These are phyloP conservation scores for Dictyostelium intermedium DNA, from an alignment of 78 protist species.

Conservation along the genomic window DNA sequence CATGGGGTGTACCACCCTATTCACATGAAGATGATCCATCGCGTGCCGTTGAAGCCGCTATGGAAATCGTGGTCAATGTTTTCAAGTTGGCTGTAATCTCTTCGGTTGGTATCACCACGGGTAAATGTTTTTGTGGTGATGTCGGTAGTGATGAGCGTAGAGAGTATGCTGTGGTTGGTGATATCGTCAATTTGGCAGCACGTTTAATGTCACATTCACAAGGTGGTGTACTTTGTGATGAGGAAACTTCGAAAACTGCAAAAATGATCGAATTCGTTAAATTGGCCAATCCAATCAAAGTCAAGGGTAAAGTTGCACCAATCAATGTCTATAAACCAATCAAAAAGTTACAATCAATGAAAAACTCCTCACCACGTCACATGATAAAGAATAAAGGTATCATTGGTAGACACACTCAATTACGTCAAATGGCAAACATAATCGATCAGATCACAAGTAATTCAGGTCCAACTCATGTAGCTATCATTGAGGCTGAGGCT, in stretches of 20 bases:
- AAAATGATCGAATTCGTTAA: conserved; percentile 45
- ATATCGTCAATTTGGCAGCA: conserved; percentile 79
- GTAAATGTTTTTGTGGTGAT: conserved; percentile 88
- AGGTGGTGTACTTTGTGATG: conserved; percentile 70
- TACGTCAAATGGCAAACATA: conserved; percentile 33
- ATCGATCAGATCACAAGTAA: not conserved
- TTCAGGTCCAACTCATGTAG: not conserved
- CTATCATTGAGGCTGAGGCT: conserved; percentile 62
- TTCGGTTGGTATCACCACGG: conserved; percentile 90
- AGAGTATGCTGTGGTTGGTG: conserved; percentile 87
- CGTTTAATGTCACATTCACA: conserved; percentile 49
- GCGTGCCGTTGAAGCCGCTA: conserved; percentile 82
- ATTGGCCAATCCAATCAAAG: conserved; percentile 63
- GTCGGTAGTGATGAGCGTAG: conserved; percentile 84
- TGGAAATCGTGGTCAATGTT: conserved; percentile 55
- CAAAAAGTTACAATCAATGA: not conserved
- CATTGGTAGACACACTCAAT: conserved; percentile 47
- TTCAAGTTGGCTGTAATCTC: conserved; percentile 45
- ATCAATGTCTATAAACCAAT: conserved; percentile 72
- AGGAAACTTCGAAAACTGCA: conserved; percentile 64
- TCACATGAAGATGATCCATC: conserved; percentile 86
- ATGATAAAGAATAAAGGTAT: conserved; percentile 15
- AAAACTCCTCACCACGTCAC: not conserved
- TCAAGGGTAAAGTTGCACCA: conserved; percentile 65
- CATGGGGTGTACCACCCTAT: conserved; percentile 83